Base-by-base conservation (phyloP, 208 protist genomes). In the Crithidia thermophila region DNA sequence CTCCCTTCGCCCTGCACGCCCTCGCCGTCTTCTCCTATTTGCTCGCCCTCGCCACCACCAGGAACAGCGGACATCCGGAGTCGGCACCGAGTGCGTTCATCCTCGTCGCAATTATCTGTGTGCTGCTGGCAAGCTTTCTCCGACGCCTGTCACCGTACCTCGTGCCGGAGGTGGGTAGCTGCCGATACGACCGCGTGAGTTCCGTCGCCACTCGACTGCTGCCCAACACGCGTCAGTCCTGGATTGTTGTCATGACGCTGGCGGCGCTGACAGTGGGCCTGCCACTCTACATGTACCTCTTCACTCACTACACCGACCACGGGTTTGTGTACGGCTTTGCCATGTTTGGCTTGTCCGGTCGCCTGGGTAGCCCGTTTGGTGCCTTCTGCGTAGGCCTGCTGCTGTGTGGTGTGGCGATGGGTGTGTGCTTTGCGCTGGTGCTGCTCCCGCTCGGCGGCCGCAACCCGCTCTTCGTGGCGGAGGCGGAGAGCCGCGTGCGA, bases 211-310 rank as follows among this genome's bases (percentile, higher is more conserved):
- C 68, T 6, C 59, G 52, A 2, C 42, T 68, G 37, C 39, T 75
- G 36, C 60, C 68, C 58, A 68, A 63, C 42, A 75, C 68, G 25
- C 46, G 33, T 4, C 52, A 58, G 34, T 75, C 68, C 9, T 75
- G 68, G 60, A 42, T 68, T 25, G 42, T 42, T 16, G 28, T 75
- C 40, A 55, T 67, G 60, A 68, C 68, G 7, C 52, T 75, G 42
- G 68, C 36, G 0, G 60, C 50, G 42, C 28, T 75, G 14, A 49
- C 60, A 5, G 36, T 47, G 13, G 68, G 28, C 2, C 53, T 63
- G 27, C 68, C 60, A 42, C 31, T 75, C 25, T 75, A 25, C 27
- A 37, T 75, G 20, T 63, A 63, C 45, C 40, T 75, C 21, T 75
- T 68, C 43, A 75, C 68, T 18, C 59, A 75, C 68, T 55, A 36